A percentile compares a stretch with the other conserved stretches of the same genome.
These are phyloP conservation scores for Exophiala sideris DNA, from an alignment of 2,329 filamentous ascomycete species.

Conservation along the genomic window DNA sequence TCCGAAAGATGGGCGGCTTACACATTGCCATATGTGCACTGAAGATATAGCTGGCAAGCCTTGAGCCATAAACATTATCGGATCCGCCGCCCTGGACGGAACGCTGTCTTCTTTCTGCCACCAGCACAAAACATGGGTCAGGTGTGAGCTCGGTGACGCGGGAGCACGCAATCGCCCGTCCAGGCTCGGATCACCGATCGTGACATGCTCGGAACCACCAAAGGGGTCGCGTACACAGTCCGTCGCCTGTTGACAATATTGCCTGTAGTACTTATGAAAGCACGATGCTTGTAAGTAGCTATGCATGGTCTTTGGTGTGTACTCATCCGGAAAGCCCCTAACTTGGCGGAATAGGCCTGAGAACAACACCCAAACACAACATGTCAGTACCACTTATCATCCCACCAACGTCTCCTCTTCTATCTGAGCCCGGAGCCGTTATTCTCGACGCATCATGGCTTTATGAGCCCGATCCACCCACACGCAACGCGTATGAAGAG, in stretches of 20 bases:
- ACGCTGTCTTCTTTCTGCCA: neutral
- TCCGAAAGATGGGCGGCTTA: neutral
- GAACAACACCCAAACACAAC: neutral
- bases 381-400: slow-evolving; percentile 10
- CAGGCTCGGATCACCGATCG: slow-evolving; percentile 8
- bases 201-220: neutral
- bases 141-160: neutral
- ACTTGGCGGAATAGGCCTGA: neutral
- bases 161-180: slow-evolving; percentile 6
- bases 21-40: neutral
- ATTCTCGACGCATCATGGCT: slow-evolving; percentile 11
- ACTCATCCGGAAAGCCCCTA: neutral
- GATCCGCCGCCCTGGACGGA: neutral
- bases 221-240: neutral
- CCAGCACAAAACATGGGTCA: neutral
- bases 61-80: neutral
- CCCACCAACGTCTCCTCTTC: slow-evolving; percentile 2
- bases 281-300: too few species aligned
- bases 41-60: slow-evolving; percentile 1
- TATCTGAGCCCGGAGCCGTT: slow-evolving; percentile 4
- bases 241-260: neutral
- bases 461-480: slow-evolving; percentile 10
- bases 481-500: slow-evolving; percentile 12
- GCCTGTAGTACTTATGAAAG: too few species aligned
- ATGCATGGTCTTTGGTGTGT: too few species aligned